Base-by-base conservation (phyloP, 1,284 basidiomycete species). In the Marasmius fiardii region DNA sequence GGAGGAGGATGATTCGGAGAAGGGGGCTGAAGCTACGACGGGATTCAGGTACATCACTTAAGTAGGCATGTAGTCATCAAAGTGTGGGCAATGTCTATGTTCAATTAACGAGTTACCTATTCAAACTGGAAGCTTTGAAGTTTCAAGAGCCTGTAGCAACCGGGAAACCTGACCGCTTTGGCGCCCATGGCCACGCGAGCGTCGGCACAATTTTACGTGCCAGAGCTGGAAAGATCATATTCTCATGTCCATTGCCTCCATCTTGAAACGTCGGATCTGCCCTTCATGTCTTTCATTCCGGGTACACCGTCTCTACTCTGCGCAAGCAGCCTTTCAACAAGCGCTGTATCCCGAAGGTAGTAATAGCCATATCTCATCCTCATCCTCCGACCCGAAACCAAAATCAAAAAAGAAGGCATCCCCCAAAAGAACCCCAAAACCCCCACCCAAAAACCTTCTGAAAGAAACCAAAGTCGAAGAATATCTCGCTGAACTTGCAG, bases 401-500 rank as follows among this genome's bases (percentile, higher is more conserved):
- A 35, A 31, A 39, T 37, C n/a, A 14, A 37, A 44, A 12, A 56
- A 53, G 35, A 37, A n/a, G n/a, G n/a, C n/a, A n/a, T n/a, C n/a
- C n/a, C n/a, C 35, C 28, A 54, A 41, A 51, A 44, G 39, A 51
- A 11, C 14, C 35, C 43, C 53, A 50, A 60, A 57, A 37, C 18
- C 48, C 28, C 43, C 51, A 43, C 43, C 58, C 24, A 58, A 65
- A 53, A 64, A 64, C 56, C 62, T 73, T 14, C 61, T 75, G 31
- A 71, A 71, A 43, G 65, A 72, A 18, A 79, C 71, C 43, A 78
- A 78, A 60, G 70, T 85, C 4, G 77, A 84, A 55, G 69, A 72
- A 35, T 83, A 82, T 63, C 76, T 90, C n/a, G 70, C 79, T 20
- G 71, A 76, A 14, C 70, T 86, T 44, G 71, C 74, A 51, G 68